phyloP scores from a whole-genome alignment of 768 basidiomycete species.

The Agaricus bisporus region DNA sequence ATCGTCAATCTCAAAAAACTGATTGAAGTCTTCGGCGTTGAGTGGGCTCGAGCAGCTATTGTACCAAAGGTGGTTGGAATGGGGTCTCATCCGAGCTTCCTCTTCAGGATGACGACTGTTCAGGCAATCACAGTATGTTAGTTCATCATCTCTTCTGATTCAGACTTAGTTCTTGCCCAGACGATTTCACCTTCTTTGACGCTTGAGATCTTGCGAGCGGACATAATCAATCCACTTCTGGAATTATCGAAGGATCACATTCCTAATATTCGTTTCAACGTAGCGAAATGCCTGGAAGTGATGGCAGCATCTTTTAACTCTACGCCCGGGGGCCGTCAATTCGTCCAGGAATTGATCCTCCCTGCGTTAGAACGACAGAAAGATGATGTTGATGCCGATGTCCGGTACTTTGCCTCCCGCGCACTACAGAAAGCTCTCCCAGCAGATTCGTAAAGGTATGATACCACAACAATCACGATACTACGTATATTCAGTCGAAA shows the following conservation, averaged over 20 bases:
- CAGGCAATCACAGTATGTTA: constrained; percentile 89
- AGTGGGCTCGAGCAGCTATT: constrained; percentile 92
- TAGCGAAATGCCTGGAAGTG: constrained; percentile 91
- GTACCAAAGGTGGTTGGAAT: constrained; percentile 97
- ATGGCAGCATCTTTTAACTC: constrained; percentile 67
- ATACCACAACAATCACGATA: not conserved
- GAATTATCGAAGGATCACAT: constrained; percentile 85
- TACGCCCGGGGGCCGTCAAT: constrained; percentile 63
- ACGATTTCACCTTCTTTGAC: constrained; percentile 92
- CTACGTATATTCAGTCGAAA: not conserved
- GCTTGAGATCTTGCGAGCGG: constrained; percentile 74
- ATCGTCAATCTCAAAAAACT: constrained; percentile 95
- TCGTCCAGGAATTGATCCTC: constrained; percentile 67
- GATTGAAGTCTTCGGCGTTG: constrained; percentile 97
- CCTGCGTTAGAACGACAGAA: constrained; percentile 85
- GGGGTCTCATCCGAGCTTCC: constrained; percentile 95
- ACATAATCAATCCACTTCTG: constrained; percentile 80
- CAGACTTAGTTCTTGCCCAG: constrained; percentile 32
- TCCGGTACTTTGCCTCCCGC: constrained; percentile 86
- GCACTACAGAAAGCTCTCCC: constrained; percentile 56
- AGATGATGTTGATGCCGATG: constrained; percentile 90
- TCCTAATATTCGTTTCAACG: constrained; percentile 99
- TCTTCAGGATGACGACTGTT: constrained; percentile 98
- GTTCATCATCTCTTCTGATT: constrained; percentile 6
- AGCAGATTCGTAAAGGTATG: constrained; percentile 8